Evolutionary conservation across 2,329 filamentous ascomycete genomes (phyloP).

Genomic region (Aspergillus spinulosporus): DNA sequence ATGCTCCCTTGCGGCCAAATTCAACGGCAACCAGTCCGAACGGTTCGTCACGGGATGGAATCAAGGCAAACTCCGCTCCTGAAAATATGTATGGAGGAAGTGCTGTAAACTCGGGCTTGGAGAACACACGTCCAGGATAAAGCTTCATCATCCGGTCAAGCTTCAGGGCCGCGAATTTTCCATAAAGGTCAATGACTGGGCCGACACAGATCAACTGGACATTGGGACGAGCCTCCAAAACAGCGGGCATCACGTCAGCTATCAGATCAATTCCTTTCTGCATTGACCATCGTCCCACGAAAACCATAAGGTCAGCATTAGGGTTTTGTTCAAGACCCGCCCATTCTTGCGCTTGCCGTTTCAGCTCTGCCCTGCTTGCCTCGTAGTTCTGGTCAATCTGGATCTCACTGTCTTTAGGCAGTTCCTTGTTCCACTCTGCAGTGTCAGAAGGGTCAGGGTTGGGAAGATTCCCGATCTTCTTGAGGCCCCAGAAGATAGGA

Average conservation of each 20-base stretch:
- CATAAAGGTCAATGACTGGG: constrained; percentile 68
- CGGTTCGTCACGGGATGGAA: constrained; percentile 68
- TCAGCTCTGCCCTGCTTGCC: constrained; percentile 47
- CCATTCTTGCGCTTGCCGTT: constrained; percentile 66
- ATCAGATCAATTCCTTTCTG: constrained; percentile 70
- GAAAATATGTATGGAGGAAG: constrained; percentile 66
- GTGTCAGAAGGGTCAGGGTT: constrained; percentile 67
- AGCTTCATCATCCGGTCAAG: constrained; percentile 64
- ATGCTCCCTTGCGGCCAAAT: constrained; percentile 67
- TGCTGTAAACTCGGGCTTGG: constrained; percentile 66
- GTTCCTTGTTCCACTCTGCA: constrained; percentile 45
- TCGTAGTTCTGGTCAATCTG: constrained; percentile 58
- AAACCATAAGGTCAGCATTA: constrained; percentile 65
- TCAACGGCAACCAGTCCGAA: constrained; percentile 70
- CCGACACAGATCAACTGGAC: constrained; percentile 64
- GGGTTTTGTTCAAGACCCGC: constrained; percentile 63
- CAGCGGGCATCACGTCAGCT: constrained; percentile 64
- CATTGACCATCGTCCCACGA: constrained; percentile 68
- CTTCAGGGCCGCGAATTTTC: constrained; percentile 67
- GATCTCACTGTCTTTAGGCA: constrained; percentile 36
- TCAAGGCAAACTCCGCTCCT: constrained; percentile 68
- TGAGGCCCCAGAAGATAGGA: constrained; percentile 68
- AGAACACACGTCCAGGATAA: constrained; percentile 65
- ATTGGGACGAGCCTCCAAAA: constrained; percentile 61
- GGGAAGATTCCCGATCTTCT: constrained; percentile 62